Evolutionary conservation across 345 rosid species (phyloP).

Genomic region (Brassica napus): Da-Ae NC_063448.1:955001-955500

Average conservation of each 20-base stretch:
- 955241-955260: slow-evolving; percentile 63
- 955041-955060: background rate
- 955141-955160: slow-evolving; percentile 78
- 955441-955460: slow-evolving; percentile 66
- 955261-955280: slow-evolving; percentile 59
- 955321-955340: slow-evolving; percentile 3
- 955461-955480: slow-evolving; percentile 50
- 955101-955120: slow-evolving; percentile 77
- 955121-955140: slow-evolving; percentile 76
- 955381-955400: slow-evolving; percentile 10
- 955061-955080: slow-evolving; percentile 57
- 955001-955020: background rate
- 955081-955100: slow-evolving; percentile 70
- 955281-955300: background rate
- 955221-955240: slow-evolving; percentile 79
- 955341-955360: slow-evolving; percentile 15
- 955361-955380: slow-evolving; percentile 18
- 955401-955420: slow-evolving; percentile 31
- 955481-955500: slow-evolving; percentile 56
- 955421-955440: slow-evolving; percentile 72
- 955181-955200: slow-evolving; percentile 75
- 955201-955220: slow-evolving; percentile 85
- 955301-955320: background rate
- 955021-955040: background rate
- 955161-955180: slow-evolving; percentile 85